A percentile compares a stretch with the other conserved stretches of the same genome.
phyloP scores from a whole-genome alignment of 306 rosid genomes.

The Biancaea sappan region DNA sequence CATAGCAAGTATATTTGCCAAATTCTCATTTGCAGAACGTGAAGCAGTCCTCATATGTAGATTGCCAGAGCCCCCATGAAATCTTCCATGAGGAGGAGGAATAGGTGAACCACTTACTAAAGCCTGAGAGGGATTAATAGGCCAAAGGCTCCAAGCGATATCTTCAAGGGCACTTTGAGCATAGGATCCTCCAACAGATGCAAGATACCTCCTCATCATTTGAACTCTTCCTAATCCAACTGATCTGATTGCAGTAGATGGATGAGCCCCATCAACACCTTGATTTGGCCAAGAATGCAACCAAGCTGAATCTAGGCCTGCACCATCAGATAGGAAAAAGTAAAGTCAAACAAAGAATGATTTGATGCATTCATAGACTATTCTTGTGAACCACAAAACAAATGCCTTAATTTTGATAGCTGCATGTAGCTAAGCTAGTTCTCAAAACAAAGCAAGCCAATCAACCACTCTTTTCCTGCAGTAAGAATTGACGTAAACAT shows the following conservation, averaged over 20 bases:
- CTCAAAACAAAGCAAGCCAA: not conserved
- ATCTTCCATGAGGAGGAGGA: slow-evolving; percentile 63
- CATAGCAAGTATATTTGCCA: slow-evolving; percentile 90
- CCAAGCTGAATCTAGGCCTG: slow-evolving; percentile 87
- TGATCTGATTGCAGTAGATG: slow-evolving; percentile 75
- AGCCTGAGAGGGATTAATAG: slow-evolving; percentile 73
- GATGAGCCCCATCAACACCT: slow-evolving; percentile 93
- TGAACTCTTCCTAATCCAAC: slow-evolving; percentile 93
- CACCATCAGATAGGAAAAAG: slow-evolving; percentile 54
- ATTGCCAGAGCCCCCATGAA: slow-evolving; percentile 53
- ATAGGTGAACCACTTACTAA: slow-evolving; percentile 52
- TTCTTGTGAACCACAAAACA: not conserved
- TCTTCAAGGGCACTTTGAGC: slow-evolving; percentile 89
- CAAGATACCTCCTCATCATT: slow-evolving; percentile 99
- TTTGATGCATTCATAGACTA: slow-evolving; percentile 1
- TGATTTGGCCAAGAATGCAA: slow-evolving; percentile 82
- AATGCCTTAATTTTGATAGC: not conserved
- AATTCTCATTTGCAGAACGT: slow-evolving; percentile 56
- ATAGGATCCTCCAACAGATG: slow-evolving; percentile 94
- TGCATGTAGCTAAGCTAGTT: not conserved
- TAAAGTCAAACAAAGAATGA: slow-evolving; percentile 22
- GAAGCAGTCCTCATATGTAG: slow-evolving; percentile 60
- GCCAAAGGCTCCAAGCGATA: slow-evolving; percentile 91
- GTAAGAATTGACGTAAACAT: not conserved
- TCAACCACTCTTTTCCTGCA: slow-evolving; percentile 9